These are phyloP conservation scores for Taphrina wiesneri DNA, from an alignment of 1,139 yeast species.

Conservation along the genomic window DNA sequence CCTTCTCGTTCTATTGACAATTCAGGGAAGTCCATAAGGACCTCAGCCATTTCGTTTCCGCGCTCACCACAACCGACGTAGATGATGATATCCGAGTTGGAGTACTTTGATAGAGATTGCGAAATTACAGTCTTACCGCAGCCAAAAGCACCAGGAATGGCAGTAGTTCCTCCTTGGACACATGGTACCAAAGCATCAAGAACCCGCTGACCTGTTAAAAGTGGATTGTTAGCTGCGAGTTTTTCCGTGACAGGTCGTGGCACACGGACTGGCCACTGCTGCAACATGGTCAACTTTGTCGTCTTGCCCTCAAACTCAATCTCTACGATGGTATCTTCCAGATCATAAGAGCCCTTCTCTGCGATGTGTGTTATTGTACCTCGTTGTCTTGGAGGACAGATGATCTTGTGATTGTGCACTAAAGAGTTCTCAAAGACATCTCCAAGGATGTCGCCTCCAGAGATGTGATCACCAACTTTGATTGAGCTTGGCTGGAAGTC, in stretches of 20 bases:
- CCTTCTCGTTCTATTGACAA: slow-evolving; percentile 86
- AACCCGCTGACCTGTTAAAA: slow-evolving; percentile 97
- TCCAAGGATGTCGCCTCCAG: slow-evolving; percentile 98
- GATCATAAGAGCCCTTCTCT: slow-evolving; percentile 82
- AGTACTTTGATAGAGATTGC: slow-evolving; percentile 92
- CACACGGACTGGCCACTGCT: slow-evolving; percentile 99
- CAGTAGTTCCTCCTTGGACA: slow-evolving; percentile 99
- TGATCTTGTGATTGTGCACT: slow-evolving; percentile 85
- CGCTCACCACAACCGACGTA: slow-evolving; percentile 94
- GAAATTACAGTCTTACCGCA: slow-evolving; percentile 99
- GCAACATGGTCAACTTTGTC: slow-evolving; percentile 85
- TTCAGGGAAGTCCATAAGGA: slow-evolving; percentile 99
- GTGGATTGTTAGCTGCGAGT: slow-evolving; percentile 87
- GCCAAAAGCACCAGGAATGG: slow-evolving; percentile 99
- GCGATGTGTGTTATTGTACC: slow-evolving; percentile 94
- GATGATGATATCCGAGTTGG: slow-evolving; percentile 93
- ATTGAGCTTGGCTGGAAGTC: slow-evolving; percentile 73
- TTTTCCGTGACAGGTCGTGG: slow-evolving; percentile 98
- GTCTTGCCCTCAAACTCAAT: slow-evolving; percentile 91
- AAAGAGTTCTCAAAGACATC: slow-evolving; percentile 90
- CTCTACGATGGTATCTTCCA: slow-evolving; percentile 85
- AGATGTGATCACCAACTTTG: slow-evolving; percentile 93
- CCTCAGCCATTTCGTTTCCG: slow-evolving; percentile 99
- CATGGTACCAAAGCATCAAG: slow-evolving; percentile 96
- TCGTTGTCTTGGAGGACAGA: slow-evolving; percentile 96